phyloP scores from a whole-genome alignment of 345 rosid species.

The Rhizophora apiculata region DNA sequence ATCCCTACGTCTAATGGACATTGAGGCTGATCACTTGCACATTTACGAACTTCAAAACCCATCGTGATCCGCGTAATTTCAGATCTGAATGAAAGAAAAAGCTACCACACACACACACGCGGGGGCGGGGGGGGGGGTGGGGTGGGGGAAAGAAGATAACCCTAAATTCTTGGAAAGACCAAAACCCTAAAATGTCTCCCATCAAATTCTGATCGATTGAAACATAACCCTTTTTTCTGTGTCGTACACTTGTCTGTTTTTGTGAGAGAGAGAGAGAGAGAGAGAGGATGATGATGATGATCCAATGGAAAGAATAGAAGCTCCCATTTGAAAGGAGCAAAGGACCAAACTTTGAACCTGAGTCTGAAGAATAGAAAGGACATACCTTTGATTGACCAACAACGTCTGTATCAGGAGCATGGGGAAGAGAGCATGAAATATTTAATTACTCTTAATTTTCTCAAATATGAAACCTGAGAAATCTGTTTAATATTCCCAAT shows the following conservation, averaged over 20 bases:
- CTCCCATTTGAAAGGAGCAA: conserved; percentile 16
- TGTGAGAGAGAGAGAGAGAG: conserved; percentile 9
- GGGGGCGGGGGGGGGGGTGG: no score
- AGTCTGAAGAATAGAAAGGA: conserved; percentile 2
- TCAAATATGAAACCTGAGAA: neutral
- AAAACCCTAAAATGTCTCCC: conserved; percentile 35
- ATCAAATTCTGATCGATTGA: conserved; percentile 10
- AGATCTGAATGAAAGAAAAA: conserved; percentile 25
- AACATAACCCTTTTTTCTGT: neutral
- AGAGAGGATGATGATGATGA: conserved; percentile 17
- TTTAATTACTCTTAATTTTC: neutral
- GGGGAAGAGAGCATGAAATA: conserved; percentile 9
- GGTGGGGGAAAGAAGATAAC: conserved; percentile 19
- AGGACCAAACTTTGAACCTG: no score
- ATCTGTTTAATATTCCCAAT: neutral
- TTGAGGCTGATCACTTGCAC: conserved; percentile 22
- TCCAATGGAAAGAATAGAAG: conserved; percentile 32
- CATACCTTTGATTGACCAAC: conserved; percentile 20
- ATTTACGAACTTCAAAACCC: conserved; percentile 10
- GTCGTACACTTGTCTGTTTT: neutral
- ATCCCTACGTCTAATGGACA: conserved; percentile 33
- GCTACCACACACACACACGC: neutral
- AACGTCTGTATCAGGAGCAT: neutral
- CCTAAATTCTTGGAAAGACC: conserved; percentile 34
- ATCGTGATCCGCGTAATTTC: conserved; percentile 13